Evolutionary conservation across 805 yeast genomes (phyloP).

Genomic region (Monosporozyma aquatica): DNA sequence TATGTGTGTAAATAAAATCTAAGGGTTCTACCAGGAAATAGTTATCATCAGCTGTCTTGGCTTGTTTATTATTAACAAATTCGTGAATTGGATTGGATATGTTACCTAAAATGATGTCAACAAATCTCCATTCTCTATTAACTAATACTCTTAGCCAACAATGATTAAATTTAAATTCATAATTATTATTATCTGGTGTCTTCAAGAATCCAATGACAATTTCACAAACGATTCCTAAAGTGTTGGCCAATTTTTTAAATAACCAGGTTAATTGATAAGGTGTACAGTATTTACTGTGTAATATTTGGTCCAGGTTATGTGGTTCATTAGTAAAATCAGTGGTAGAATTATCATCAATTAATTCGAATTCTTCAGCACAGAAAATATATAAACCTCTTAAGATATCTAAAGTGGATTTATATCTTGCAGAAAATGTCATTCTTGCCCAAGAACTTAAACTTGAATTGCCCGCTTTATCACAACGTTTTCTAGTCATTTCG

Average conservation of each 20-base stretch:
- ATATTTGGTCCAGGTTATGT: constrained; percentile 36
- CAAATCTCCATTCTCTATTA: constrained; percentile 68
- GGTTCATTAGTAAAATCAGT: constrained; percentile 31
- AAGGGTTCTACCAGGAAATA: constrained; percentile 76
- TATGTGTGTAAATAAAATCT: constrained; percentile 71
- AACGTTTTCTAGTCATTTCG: constrained; percentile 31
- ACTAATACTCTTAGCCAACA: constrained; percentile 78
- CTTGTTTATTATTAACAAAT: constrained; percentile 29
- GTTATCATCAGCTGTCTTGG: constrained; percentile 35
- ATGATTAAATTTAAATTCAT: constrained; percentile 54
- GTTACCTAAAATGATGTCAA: constrained; percentile 66
- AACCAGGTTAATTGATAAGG: constrained; percentile 69
- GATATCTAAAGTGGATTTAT: constrained; percentile 45
- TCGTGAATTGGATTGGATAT: constrained; percentile 43
- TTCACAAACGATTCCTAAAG: constrained; percentile 64
- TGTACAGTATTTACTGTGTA: constrained; percentile 45
- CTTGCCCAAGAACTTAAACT: constrained; percentile 48
- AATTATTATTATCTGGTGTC: constrained; percentile 53
- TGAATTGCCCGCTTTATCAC: constrained; percentile 34
- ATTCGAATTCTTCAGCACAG: constrained; percentile 49
- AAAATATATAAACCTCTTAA: constrained; percentile 57
- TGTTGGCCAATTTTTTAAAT: constrained; percentile 61
- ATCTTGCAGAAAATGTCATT: constrained; percentile 44
- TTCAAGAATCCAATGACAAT: constrained; percentile 77
- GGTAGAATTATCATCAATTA: constrained; percentile 33